phyloP scores from a whole-genome alignment of 257 asterid species.

The Linaria vulgaris region DNA sequence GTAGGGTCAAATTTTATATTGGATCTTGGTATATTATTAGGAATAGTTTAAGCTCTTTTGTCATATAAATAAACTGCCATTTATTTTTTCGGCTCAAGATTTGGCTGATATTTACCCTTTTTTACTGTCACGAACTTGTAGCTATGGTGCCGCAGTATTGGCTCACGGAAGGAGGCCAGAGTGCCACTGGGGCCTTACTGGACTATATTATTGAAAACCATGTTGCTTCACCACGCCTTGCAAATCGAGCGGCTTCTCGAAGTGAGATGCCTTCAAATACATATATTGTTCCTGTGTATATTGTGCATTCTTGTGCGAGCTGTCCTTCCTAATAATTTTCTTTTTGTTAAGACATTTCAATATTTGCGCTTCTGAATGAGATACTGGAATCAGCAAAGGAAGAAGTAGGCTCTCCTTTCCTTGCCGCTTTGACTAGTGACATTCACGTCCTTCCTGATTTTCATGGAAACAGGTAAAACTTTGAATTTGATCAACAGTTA shows the following conservation, averaged over 20 bases:
- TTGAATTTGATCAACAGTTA: neutral
- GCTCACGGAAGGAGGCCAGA: slow-evolving; percentile 99
- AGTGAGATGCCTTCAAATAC: slow-evolving; percentile 49
- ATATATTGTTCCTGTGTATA: slow-evolving; percentile 4
- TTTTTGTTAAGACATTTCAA: slow-evolving; percentile 56
- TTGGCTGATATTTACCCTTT: slow-evolving; percentile 17
- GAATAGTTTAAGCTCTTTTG: neutral
- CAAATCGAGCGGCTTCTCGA: slow-evolving; percentile 86
- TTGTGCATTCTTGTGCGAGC: neutral
- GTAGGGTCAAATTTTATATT: no score
- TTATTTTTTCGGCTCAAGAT: slow-evolving; percentile 11
- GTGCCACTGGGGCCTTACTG: slow-evolving; percentile 90
- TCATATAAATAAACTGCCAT: neutral
- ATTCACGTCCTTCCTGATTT: slow-evolving; percentile 89
- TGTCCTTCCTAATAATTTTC: slow-evolving; percentile 8
- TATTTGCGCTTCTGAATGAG: slow-evolving; percentile 79
- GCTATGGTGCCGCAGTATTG: slow-evolving; percentile 98
- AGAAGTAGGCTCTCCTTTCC: slow-evolving; percentile 59
- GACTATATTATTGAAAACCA: slow-evolving; percentile 80
- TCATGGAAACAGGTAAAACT: slow-evolving; percentile 89
- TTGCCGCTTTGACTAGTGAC: slow-evolving; percentile 79
- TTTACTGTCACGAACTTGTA: slow-evolving; percentile 36
- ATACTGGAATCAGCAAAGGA: slow-evolving; percentile 60
- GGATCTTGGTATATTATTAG: no score
- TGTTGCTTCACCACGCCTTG: slow-evolving; percentile 76